Evolutionary conservation across 768 basidiomycete genomes (phyloP), one percentile per base, ranked within the genome.

Genomic region (Boletus edulis): DNA sequence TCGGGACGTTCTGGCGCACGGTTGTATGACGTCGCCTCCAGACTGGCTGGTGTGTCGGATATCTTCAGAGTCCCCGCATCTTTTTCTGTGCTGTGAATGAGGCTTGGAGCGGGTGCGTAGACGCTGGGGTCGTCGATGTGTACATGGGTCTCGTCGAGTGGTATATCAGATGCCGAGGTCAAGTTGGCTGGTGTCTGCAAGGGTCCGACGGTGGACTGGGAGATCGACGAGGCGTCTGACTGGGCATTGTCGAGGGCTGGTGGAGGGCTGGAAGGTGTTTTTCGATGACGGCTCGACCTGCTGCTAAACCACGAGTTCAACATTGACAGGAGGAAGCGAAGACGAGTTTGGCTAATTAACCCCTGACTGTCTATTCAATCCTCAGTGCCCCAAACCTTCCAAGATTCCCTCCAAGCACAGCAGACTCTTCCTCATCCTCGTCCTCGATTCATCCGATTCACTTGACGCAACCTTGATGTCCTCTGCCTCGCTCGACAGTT

Each of bases 321-420:
- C 69, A 71, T 69, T 27, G 42, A 0, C 14, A 18, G 39, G 37
- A 7, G 15, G 31, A 37, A 56, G 46, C 5, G 32, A 29, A 43
- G 43, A 45, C 60, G 49, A 37, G 39, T 50, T 46, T 43, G 45
- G 59, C 1, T 14, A 60, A 60, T 53, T 49, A 38, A 39, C 55
- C 49, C 55, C 53, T 55, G 58, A 57, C 46, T 51, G 40, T 37
- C 49, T 68, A 65, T 31, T 63, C 22, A 14, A 74, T 57, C 10
- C 55, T 48, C 1, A 76, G 64, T 10, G 66, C 71, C 15, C 61
- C 72, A 48, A 76, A 76, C 35, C 67, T 46, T 8, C 65, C 65
- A 17, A 63, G 27, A 45, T 34, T 51, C 24, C 44, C 54, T 55
- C 47, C 47, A 46, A 12, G 31, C 50, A 34, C 29, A 14, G 14